phyloP scores from a whole-genome alignment of 2,329 filamentous ascomycete species.

The Penicillium thymicola region DNA sequence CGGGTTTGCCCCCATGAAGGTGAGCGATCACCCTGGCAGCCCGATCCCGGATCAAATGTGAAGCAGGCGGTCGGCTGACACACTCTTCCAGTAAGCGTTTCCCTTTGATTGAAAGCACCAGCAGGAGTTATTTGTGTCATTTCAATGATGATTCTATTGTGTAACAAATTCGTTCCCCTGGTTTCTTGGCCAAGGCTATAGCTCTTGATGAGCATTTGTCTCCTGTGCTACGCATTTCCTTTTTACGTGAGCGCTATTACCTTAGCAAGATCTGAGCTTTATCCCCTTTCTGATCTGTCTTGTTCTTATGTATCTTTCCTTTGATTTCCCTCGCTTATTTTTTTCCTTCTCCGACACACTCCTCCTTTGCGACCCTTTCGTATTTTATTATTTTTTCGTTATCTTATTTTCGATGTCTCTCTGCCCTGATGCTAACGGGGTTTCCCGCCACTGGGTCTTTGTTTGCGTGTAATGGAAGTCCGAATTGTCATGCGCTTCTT shows the following conservation, averaged over 20 bases:
- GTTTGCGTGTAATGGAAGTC: constrained; percentile 40
- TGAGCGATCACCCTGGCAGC: constrained; percentile 40
- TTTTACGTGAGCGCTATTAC: constrained; percentile 41
- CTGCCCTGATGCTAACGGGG: constrained; percentile 19
- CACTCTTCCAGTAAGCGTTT: constrained; percentile 35
- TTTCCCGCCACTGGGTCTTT: constrained; percentile 27
- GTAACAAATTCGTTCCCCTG: constrained; percentile 37
- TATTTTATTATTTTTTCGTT: constrained; percentile 12
- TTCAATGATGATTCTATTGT: constrained; percentile 42
- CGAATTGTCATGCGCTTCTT: constrained; percentile 34
- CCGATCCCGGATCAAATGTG: constrained; percentile 29
- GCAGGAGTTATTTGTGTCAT: constrained; percentile 44
- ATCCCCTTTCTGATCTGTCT: constrained; percentile 13
- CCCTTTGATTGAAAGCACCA: constrained; percentile 42
- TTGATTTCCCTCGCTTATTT: constrained; percentile 9
- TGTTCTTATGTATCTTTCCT: constrained; percentile 19
- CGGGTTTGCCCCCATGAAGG: constrained; percentile 67
- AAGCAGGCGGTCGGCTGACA: constrained; percentile 30
- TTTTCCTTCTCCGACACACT: constrained; percentile 1
- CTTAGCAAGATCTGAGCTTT: constrained; percentile 37
- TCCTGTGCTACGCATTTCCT: constrained; percentile 42
- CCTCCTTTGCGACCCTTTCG: background rate
- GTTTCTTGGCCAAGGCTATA: constrained; percentile 36
- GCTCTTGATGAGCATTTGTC: constrained; percentile 45
- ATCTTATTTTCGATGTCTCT: constrained; percentile 12